phyloP scores from a whole-genome alignment of 306 rosid genomes.

The Sicyos edulis region DNA sequence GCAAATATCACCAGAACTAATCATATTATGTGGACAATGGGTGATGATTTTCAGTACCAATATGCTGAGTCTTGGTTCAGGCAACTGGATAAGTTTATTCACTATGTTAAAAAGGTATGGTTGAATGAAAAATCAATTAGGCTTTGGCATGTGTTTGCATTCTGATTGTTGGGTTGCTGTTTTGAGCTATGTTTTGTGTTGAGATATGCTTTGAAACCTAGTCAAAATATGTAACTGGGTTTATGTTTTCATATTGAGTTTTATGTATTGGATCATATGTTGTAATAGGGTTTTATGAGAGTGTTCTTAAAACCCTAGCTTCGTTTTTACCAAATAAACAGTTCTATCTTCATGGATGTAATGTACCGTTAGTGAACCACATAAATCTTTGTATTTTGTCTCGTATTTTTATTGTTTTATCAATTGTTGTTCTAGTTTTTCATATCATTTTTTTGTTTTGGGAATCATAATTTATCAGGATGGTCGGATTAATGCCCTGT shows the following conservation, averaged over 20 bases:
- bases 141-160: neutral
- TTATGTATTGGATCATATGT: too few relatives aligned
- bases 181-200: neutral
- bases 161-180: neutral
- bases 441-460: neutral
- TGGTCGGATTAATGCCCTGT: slow-evolving; percentile 77
- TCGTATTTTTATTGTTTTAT: too few relatives aligned
- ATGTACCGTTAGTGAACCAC: too few relatives aligned
- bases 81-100: slow-evolving; percentile 85
- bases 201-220: too few relatives aligned
- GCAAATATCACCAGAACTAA: slow-evolving; percentile 76
- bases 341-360: too few relatives aligned
- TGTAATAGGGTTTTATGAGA: too few relatives aligned
- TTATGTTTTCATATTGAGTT: too few relatives aligned
- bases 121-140: slow-evolving; percentile 8
- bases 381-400: too few relatives aligned
- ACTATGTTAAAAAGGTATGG: slow-evolving; percentile 71
- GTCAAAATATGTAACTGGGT: too few relatives aligned
- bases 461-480: slow-evolving; percentile 46
- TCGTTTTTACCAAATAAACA: too few relatives aligned
- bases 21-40: slow-evolving; percentile 98
- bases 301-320: too few relatives aligned
- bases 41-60: slow-evolving; percentile 86
- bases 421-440: too few relatives aligned
- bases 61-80: slow-evolving; percentile 92